phyloP scores from a whole-genome alignment of 176 grass and related monocot species.

The Tuctoria greenei region DNA sequence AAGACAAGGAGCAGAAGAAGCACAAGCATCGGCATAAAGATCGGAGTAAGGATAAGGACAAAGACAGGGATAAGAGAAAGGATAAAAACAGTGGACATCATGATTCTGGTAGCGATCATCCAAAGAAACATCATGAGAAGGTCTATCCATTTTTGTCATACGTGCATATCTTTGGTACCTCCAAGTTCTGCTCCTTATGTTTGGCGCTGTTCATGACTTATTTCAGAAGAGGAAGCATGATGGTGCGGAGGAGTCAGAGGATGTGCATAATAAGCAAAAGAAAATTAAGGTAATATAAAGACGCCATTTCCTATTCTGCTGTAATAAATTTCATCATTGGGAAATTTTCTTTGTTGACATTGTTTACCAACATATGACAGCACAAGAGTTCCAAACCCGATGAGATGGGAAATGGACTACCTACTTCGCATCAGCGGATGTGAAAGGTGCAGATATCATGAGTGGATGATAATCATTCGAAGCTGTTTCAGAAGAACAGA shows the following conservation, averaged over 20 bases:
- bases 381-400: conserved; percentile 65
- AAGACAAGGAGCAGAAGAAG: conserved; percentile 97
- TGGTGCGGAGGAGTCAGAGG: conserved; percentile 45
- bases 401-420: conserved; percentile 48
- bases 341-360: conserved; percentile 19
- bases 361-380: conserved; percentile 28
- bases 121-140: conserved; percentile 91
- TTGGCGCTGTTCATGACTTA: neutral
- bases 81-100: conserved; percentile 79
- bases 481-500: no score
- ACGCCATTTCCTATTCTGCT: conserved; percentile 24
- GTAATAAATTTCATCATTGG: neutral
- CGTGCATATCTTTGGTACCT: neutral
- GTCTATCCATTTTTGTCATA: conserved; percentile 35
- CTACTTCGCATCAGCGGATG: no score
- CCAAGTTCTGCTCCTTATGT: conserved; percentile 5
- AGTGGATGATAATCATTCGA: no score
- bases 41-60: conserved; percentile 80
- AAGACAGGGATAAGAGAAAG: conserved; percentile 87
- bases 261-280: conserved; percentile 74
- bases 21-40: conserved; percentile 96
- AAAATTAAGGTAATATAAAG: conserved; percentile 60
- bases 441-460: no score
- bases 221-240: conserved; percentile 70
- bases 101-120: conserved; percentile 70